These are phyloP conservation scores for Exsudoporus frostii DNA, from an alignment of 768 basidiomycete genomes.

Conservation along the genomic window DNA sequence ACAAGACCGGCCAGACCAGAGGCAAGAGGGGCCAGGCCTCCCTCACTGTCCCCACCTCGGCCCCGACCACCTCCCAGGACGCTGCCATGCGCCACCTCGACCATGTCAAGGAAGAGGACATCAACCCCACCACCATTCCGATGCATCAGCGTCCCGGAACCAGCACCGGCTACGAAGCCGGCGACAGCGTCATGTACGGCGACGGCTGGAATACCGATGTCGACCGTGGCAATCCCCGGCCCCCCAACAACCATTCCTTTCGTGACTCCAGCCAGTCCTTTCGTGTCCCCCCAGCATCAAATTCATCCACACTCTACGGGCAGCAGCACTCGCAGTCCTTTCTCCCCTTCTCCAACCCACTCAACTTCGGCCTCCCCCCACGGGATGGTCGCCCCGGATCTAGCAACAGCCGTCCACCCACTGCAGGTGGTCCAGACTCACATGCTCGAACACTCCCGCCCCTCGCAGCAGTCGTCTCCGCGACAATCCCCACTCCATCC, in stretches of 20 bases:
- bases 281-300: conserved; percentile 55
- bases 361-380: conserved; percentile 44
- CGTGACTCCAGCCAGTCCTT: conserved; percentile 80
- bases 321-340: conserved; percentile 62
- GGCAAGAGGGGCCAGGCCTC: conserved; percentile 37
- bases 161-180: conserved; percentile 67
- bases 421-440: conserved; percentile 46
- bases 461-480: conserved; percentile 75
- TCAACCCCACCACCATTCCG: conserved; percentile 23
- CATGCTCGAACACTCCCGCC: conserved; percentile 61
- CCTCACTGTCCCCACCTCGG: neutral
- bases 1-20: conserved; percentile 37
- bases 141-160: conserved; percentile 64
- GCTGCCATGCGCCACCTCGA: conserved; percentile 19
- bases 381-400: conserved; percentile 45
- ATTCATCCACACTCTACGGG: conserved; percentile 38
- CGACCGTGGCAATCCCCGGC: conserved; percentile 37
- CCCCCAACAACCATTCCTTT: conserved; percentile 62
- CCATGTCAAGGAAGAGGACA: conserved; percentile 44
- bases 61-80: conserved; percentile 17
- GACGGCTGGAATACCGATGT: conserved; percentile 38
- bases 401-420: conserved; percentile 49
- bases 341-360: conserved; percentile 53
- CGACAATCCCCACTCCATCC: conserved; percentile 53
- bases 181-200: conserved; percentile 27